phyloP scores from a whole-genome alignment of 2,329 filamentous ascomycete genomes.

The Clonostachys rhizophaga region DNA sequence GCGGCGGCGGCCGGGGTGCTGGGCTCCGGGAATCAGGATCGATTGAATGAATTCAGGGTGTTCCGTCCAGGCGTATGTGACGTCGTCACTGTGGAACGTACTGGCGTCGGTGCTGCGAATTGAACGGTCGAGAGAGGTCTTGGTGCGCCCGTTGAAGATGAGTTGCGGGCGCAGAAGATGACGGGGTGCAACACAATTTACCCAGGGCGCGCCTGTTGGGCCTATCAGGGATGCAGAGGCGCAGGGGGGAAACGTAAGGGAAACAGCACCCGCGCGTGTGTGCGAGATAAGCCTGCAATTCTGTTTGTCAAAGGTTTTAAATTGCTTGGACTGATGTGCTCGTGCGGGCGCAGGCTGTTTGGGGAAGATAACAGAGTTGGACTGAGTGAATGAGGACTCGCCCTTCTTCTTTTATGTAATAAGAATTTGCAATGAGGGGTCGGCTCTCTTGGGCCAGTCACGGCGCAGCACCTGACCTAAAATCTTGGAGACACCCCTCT shows the following conservation, averaged over 20 bases:
- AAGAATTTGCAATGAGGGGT: slow-evolving; percentile 15
- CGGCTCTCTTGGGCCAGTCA: not conserved
- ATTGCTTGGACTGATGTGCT: slow-evolving; percentile 1
- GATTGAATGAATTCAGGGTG: slow-evolving; percentile 1
- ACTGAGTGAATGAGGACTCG: slow-evolving; percentile 12
- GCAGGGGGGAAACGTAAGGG: slow-evolving; percentile 3
- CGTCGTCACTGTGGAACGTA: slow-evolving; percentile 3
- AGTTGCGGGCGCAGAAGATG: slow-evolving; percentile 25
- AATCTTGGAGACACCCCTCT: not conserved
- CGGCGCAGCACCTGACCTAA: not conserved
- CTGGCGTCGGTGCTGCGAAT: slow-evolving; percentile 9
- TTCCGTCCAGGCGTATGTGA: not conserved
- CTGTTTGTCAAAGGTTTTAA: slow-evolving; percentile 3
- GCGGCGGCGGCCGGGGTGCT: slow-evolving; percentile 30
- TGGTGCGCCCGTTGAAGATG: slow-evolving; percentile 26
- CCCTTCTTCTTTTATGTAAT: slow-evolving; percentile 32
- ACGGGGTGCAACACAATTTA: slow-evolving; percentile 15
- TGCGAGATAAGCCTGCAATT: slow-evolving; percentile 3
- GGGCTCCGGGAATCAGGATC: not conserved
- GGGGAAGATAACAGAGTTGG: slow-evolving; percentile 18
- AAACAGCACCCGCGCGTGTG: slow-evolving; percentile 2
- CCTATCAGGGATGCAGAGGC: slow-evolving; percentile 12
- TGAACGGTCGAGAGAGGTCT: slow-evolving; percentile 14
- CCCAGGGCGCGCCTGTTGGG: slow-evolving; percentile 16
- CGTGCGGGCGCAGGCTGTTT: slow-evolving; percentile 13